phyloP scores from a whole-genome alignment of 2,329 filamentous ascomycete genomes.

The Fusarium heterosporum region DNA sequence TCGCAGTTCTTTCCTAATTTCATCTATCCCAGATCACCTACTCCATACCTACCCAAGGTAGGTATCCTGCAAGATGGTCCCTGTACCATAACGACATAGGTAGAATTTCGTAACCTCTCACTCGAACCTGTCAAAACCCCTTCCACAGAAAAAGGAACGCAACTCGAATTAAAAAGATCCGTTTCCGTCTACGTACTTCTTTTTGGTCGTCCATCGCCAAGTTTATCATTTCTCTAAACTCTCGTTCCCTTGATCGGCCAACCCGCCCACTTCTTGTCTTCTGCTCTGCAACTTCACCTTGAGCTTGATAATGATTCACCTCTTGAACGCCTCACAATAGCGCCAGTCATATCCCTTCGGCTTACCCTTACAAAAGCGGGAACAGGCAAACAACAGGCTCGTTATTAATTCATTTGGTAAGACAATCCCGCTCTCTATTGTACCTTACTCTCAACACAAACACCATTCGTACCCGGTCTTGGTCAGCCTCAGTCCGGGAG shows the following conservation, averaged over 20 bases:
- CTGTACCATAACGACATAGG: not conserved
- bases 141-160: slow-evolving; percentile 7
- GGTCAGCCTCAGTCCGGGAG: slow-evolving; percentile 19
- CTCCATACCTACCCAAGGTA: too few relatives aligned
- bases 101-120: not conserved
- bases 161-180: slow-evolving; percentile 1
- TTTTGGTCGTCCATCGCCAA: slow-evolving; percentile 15
- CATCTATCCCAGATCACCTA: not conserved
- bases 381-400: slow-evolving; percentile 27
- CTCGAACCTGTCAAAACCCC: slow-evolving; percentile 3
- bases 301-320: slow-evolving; percentile 12
- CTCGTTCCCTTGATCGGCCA: slow-evolving; percentile 4
- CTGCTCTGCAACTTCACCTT: too few relatives aligned
- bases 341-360: not conserved
- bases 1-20: not conserved
- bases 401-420: slow-evolving; percentile 33
- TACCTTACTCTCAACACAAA: not conserved
- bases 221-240: slow-evolving; percentile 3
- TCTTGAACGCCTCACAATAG: slow-evolving; percentile 18
- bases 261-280: too few relatives aligned
- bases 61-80: not conserved
- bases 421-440: slow-evolving; percentile 28
- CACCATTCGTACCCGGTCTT: slow-evolving; percentile 12
- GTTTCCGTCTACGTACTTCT: slow-evolving; percentile 4
- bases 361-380: slow-evolving; percentile 20